Evolutionary conservation across 164 flowering plant genomes (phyloP), one percentile per base, ranked within the genome.

Genomic region (Tinospora cordifolia): DNA sequence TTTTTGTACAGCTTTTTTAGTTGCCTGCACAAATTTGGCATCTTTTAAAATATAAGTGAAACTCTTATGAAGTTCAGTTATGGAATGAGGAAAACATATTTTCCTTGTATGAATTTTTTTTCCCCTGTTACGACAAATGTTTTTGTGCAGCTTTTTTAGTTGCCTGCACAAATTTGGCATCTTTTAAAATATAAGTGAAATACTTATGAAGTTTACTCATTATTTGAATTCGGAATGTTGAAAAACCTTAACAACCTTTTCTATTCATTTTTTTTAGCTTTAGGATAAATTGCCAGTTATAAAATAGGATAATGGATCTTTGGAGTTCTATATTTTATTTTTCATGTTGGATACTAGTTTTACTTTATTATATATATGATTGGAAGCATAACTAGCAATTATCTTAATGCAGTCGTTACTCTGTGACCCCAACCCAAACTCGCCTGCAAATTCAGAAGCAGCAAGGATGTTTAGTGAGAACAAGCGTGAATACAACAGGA

Each of bases 381-480:
- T 40, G 17, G 15, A 22, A n/a, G 24, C 60, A 6, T 38, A 69
- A 17, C 12, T 63, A 27, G 0, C 44, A 26, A 63, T 38, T 51
- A 38, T 64, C 11, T 73, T 7, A 60, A 46, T 79, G 77, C 87
- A 90, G 96, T 90, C 96, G 8, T 78, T 91, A 76, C 89, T 91
- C 11, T 91, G 91, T 67, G 97, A 91, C 36, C 97, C 97, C 36
- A 91, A 91, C 74, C 97, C 97, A 19, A 88, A 91, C 69, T 91
- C 97, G 11, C 97, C 97, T 66, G 97, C 97, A 47, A 91, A 89
- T 78, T 89, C 97, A 8, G 97, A 91, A 76, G 97, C 97, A 39
- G 97, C 94, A 41, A 78, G 93, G 58, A 87, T 89, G 91, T 91
- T 83, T 77, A 87, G 90, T 27, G 97, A 90, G 82, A 90, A 86